A percentile compares a stretch with the other conserved stretches of the same genome.
Evolutionary conservation across 305 asterid species (phyloP).

Genomic region (Caryopteris hybrid): DNA sequence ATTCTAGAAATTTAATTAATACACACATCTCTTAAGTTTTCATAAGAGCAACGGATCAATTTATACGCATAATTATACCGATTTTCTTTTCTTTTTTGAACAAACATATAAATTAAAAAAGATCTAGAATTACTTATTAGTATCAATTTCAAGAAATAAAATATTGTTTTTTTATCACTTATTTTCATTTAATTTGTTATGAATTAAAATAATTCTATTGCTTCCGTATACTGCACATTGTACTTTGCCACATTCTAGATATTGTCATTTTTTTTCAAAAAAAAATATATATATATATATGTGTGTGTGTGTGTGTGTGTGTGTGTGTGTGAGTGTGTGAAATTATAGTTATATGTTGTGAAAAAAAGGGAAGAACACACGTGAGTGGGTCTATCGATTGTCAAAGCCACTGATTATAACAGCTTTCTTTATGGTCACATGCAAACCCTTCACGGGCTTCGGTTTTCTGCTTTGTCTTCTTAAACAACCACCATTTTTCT

Average conservation of each 20-base stretch:
- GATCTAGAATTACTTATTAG: neutral
- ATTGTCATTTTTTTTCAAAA: no score
- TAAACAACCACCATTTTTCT: constrained; percentile 25
- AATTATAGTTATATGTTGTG: constrained; percentile 9
- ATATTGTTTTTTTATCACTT: neutral
- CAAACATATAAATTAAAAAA: no score
- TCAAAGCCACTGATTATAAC: constrained; percentile 59
- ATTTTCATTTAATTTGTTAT: neutral
- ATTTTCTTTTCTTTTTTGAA: no score
- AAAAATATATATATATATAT: no score
- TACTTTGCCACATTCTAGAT: neutral
- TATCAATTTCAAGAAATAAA: neutral
- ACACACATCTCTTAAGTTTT: no score
- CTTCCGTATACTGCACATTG: constrained; percentile 2
- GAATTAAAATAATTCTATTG: neutral
- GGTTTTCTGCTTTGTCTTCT: constrained; percentile 47
- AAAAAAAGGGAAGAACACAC: constrained; percentile 42
- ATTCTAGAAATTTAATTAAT: no score
- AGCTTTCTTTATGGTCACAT: constrained; percentile 71
- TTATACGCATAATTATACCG: no score
- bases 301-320: no score
- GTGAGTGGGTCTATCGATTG: constrained; percentile 78
- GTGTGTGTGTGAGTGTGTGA: no score
- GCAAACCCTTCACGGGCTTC: constrained; percentile 79
- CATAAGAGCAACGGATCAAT: no score